Conservation (phyloP, 2,329 filamentous ascomycete genomes). For the Talaromyces verruculosus region DNA sequence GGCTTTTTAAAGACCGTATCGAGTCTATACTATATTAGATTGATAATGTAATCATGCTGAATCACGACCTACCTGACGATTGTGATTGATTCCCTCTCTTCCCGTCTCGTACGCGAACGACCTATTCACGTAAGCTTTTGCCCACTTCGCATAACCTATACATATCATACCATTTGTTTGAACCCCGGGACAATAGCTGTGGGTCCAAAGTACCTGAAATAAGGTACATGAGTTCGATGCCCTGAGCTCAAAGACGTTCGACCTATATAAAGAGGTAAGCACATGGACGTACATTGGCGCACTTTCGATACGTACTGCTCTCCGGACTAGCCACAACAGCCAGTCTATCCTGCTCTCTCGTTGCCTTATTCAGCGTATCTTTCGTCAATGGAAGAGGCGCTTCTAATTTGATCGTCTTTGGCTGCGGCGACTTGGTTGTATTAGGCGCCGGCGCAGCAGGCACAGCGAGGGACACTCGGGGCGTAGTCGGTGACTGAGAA, state of each 20-base stretch:
- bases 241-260: conserved; percentile 41
- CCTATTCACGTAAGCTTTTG: conserved; percentile 41
- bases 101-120: conserved; percentile 58
- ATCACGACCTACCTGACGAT: conserved; percentile 36
- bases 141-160: not conserved
- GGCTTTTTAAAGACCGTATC: conserved; percentile 38
- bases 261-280: conserved; percentile 26
- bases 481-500: conserved; percentile 22
- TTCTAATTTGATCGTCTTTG: conserved; percentile 23
- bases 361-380: conserved; percentile 19
- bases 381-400: conserved; percentile 19
- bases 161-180: conserved; percentile 77
- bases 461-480: conserved; percentile 17
- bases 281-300: not conserved
- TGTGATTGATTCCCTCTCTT: conserved; percentile 42
- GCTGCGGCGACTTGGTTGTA: conserved; percentile 22
- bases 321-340: conserved; percentile 34
- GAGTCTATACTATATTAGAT: conserved; percentile 32
- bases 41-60: not conserved
- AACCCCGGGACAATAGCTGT: conserved; percentile 89
- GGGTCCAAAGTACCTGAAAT: conserved; percentile 86
- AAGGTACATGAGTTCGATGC: conserved; percentile 62
- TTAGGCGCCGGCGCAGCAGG: conserved; percentile 21
- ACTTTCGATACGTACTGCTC: conserved; percentile 35
- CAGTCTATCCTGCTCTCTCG: conserved; percentile 26